Evolutionary conservation across 192 early-diverging fungal species (phyloP).

Genomic region (Spinellus fusiger): DNA sequence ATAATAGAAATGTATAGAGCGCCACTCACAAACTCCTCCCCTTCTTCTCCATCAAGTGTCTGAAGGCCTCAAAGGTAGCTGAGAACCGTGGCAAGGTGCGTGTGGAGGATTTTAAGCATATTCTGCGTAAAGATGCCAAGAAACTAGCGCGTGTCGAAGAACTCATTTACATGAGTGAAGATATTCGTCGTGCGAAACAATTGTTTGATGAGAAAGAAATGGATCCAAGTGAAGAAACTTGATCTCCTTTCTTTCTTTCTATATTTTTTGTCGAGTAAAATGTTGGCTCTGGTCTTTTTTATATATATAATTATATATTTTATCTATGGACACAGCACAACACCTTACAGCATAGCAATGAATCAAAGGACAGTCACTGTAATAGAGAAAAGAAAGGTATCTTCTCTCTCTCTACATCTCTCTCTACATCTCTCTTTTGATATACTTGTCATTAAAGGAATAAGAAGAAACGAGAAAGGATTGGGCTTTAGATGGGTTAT

Average conservation of each 20-base stretch:
- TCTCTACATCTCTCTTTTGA: too few relatives aligned
- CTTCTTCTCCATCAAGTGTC: slow-evolving; percentile 32
- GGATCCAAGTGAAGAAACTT: slow-evolving; percentile 21
- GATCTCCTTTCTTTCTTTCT: background rate
- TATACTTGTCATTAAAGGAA: too few relatives aligned
- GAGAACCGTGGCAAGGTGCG: slow-evolving; percentile 55
- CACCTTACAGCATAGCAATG: too few relatives aligned
- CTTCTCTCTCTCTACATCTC: too few relatives aligned
- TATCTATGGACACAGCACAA: too few relatives aligned
- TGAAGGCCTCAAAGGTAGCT: slow-evolving; percentile 46
- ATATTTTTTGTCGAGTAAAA: too few relatives aligned
- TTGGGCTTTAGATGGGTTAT: too few relatives aligned
- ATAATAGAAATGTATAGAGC: slow-evolving; percentile 13
- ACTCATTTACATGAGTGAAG: slow-evolving; percentile 70
- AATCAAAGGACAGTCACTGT: too few relatives aligned
- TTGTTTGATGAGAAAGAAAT: slow-evolving; percentile 49
- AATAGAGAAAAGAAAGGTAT: too few relatives aligned
- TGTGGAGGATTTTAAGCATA: slow-evolving; percentile 70
- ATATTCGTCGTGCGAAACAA: slow-evolving; percentile 62
- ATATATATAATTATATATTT: too few relatives aligned
- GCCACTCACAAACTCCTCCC: background rate
- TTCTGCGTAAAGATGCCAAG: slow-evolving; percentile 71
- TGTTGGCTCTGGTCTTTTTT: too few relatives aligned
- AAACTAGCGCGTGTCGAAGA: slow-evolving; percentile 82
- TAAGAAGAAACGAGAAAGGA: too few relatives aligned